Conservation (phyloP, 371 early-diverging fungal species). For the Cokeromyces recurvatus region DNA sequence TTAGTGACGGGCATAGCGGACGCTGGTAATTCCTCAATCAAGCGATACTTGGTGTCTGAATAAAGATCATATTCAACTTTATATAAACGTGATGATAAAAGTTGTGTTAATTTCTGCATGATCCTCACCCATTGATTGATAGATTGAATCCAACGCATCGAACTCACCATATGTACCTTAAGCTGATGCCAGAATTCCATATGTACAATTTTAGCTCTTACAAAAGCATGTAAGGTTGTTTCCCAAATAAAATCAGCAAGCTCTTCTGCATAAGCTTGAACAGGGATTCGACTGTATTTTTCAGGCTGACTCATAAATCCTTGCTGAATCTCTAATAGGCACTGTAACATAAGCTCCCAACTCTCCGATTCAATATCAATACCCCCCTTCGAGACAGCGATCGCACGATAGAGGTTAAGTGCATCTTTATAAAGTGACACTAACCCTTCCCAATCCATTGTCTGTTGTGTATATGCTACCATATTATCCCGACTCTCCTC, state of each 20-base stretch:
- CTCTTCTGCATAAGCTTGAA: constrained; percentile 47
- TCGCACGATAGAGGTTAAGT: constrained; percentile 56
- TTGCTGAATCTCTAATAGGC: constrained; percentile 52
- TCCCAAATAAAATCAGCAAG: constrained; percentile 53
- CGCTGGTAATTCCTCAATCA: constrained; percentile 7
- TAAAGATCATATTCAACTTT: constrained; percentile 46
- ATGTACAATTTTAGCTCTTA: constrained; percentile 46
- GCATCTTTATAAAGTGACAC: constrained; percentile 53
- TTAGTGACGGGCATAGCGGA: neutral
- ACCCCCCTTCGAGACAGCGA: constrained; percentile 48
- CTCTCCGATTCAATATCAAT: constrained; percentile 61
- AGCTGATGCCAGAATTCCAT: constrained; percentile 49
- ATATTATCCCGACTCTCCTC: constrained; percentile 4
- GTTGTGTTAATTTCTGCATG: constrained; percentile 49
- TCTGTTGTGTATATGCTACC: constrained; percentile 16
- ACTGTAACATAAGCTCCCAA: constrained; percentile 51
- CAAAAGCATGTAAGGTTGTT: constrained; percentile 56
- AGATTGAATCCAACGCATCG: constrained; percentile 48
- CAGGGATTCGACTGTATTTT: constrained; percentile 42
- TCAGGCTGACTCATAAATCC: constrained; percentile 50
- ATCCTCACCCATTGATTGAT: constrained; percentile 57
- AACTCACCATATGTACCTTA: constrained; percentile 36
- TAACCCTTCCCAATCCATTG: constrained; percentile 49
- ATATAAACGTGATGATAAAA: constrained; percentile 46
- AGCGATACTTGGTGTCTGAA: constrained; percentile 7